Evolutionary conservation across 2,329 filamentous ascomycete species (phyloP), one percentile per base, ranked within the genome.

Genomic region (Penicillium rolfsii): DNA sequence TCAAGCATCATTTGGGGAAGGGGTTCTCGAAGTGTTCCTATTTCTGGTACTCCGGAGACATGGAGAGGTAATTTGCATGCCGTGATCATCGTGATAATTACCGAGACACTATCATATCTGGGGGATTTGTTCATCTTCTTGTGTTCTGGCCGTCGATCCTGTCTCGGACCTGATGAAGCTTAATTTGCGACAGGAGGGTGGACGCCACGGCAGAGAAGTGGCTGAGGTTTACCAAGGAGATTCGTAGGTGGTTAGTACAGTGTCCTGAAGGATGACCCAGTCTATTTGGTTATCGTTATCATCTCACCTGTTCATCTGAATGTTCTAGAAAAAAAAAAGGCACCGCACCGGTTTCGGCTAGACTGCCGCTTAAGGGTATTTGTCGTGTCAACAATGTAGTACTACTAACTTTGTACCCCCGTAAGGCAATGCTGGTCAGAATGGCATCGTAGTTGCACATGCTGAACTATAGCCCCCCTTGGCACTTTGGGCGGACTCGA

Each of bases 81-180:
- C 46, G 46, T 50, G 43, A 14, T 26, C 12, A 0, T 26, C 12
- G 1, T 7, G 26, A n/a, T 8, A 19, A 49, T 28, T 19, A 22
- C 46, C 30, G 46, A 35, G 46, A 33, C 28, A 11, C 46, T 22
- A 50, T 33, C 24, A 4, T 4, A 46, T 28, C 7, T 4, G 35
- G 16, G 46, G 28, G 26, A 30, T 49, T 49, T 30, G 7, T 35
- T 30, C 8, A 35, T 19, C 30, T 50, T 35, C 50, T 22, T 49
- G 19, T 50, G 35, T 16, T 33, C 50, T 46, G 40, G 35, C 28
- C 46, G 64, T 65, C 62, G 65, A 66, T 66, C 64, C 41, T 61
- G 65, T 66, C 65, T 67, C 64, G 61, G 65, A 58, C 56, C 38
- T 63, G 60, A 64, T 64, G 65, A 66, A 67, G 65, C 63, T 64